Conservation (phyloP, 106 monocot genomes). For the Acanthochlamys bracteata region DNA sequence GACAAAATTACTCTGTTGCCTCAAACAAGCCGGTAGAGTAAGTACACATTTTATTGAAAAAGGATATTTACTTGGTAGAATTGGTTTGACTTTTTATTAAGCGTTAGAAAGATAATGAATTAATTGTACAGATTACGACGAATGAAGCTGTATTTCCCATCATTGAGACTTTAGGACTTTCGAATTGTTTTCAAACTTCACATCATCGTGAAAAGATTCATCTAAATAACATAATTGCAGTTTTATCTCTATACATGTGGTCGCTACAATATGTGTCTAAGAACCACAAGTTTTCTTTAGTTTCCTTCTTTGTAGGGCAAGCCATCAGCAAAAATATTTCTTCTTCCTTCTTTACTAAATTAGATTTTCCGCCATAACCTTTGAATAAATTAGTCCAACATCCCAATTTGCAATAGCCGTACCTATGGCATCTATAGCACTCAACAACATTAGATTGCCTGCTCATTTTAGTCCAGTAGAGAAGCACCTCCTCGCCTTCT, state of each 20-base stretch:
- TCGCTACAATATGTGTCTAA: constrained; percentile 13
- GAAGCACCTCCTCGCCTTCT: constrained; percentile 3
- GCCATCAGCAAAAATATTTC: constrained; percentile 15
- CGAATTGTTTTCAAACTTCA: constrained; percentile 25
- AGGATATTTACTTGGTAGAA: too few relatives aligned
- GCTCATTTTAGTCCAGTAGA: constrained; percentile 2
- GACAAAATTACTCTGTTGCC: too few relatives aligned
- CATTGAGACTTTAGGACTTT: constrained; percentile 9
- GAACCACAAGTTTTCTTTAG: constrained; percentile 4
- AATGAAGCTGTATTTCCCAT: too few relatives aligned
- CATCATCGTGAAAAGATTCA: constrained; percentile 12
- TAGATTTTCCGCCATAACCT: not conserved
- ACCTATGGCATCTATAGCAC: not conserved
- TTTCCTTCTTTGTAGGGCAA: not conserved
- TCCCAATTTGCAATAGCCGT: constrained; percentile 6
- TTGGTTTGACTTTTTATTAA: too few relatives aligned
- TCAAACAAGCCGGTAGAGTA: too few relatives aligned
- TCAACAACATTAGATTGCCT: constrained; percentile 7
- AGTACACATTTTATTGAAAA: too few relatives aligned
- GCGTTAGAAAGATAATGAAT: too few relatives aligned
- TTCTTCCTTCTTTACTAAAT: constrained; percentile 18
- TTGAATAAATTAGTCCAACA: constrained; percentile 11
- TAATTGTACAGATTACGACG: too few relatives aligned
- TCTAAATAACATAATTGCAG: constrained; percentile 16
- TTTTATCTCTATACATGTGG: constrained; percentile 13